Evolutionary conservation across 2,329 filamentous ascomycete genomes (phyloP).

Genomic region (Colletotrichum agaves): DNA sequence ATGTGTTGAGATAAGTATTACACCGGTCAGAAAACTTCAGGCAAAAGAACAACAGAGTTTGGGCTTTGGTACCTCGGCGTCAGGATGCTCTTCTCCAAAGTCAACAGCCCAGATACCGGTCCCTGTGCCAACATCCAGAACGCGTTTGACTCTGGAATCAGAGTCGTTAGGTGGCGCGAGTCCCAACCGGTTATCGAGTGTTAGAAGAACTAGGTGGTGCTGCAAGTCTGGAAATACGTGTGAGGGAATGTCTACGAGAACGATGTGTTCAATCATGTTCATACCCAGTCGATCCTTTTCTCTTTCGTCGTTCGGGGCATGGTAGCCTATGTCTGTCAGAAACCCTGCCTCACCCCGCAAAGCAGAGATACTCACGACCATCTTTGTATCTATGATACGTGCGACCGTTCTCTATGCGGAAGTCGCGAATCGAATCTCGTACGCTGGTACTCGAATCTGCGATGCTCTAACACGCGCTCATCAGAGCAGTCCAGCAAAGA

Average conservation of each 20-base stretch:
- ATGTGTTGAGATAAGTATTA: not conserved
- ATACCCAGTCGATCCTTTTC: slow-evolving; percentile 28
- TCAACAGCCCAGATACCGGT: slow-evolving; percentile 41
- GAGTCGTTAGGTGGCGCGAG: not conserved
- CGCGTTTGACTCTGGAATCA: slow-evolving; percentile 10
- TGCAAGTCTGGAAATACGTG: slow-evolving; percentile 52
- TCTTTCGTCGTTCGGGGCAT: slow-evolving; percentile 17
- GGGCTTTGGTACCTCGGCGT: slow-evolving; percentile 41
- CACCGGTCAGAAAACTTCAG: too few relatives aligned
- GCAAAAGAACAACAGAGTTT: not conserved
- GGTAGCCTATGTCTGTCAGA: not conserved
- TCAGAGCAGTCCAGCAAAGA: not conserved
- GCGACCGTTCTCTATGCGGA: slow-evolving; percentile 9
- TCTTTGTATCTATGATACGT: slow-evolving; percentile 26
- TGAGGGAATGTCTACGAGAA: not conserved
- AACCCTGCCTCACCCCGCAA: not conserved
- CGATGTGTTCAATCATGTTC: slow-evolving; percentile 29
- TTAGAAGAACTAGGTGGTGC: slow-evolving; percentile 62
- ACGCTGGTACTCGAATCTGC: slow-evolving; percentile 39
- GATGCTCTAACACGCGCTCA: not conserved
- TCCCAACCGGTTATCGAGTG: slow-evolving; percentile 45
- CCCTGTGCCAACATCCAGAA: slow-evolving; percentile 41
- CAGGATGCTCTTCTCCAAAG: slow-evolving; percentile 49
- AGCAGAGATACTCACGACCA: not conserved
- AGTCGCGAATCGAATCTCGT: slow-evolving; percentile 44